Percentiles rank a stretch among this genome's conserved stretches.
Evolutionary conservation across 352 stramenopile genomes (phyloP).

Genomic region (Pythium periplocum): DNA sequence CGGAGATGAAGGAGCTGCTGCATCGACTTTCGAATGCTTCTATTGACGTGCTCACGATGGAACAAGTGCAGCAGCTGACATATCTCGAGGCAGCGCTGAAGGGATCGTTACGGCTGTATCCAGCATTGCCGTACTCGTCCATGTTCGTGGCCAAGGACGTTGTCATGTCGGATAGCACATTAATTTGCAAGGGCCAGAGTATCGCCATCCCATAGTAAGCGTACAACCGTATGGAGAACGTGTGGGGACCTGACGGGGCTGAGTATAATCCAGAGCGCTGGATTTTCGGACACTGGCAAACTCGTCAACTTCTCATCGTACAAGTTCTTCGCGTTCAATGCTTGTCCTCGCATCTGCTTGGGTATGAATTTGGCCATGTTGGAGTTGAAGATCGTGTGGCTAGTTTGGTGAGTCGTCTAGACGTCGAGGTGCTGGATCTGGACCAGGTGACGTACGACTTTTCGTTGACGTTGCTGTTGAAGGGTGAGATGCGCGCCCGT

Average conservation of each 20-base stretch:
- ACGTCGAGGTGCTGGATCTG: constrained; percentile 27
- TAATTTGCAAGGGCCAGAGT: constrained; percentile 25
- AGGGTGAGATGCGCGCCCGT: constrained; percentile 1
- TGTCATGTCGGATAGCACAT: constrained; percentile 57
- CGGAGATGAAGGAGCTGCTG: constrained; percentile 35
- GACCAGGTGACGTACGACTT: constrained; percentile 38
- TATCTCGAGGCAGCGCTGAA: constrained; percentile 45
- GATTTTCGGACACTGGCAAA: constrained; percentile 27
- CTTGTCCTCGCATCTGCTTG: constrained; percentile 59
- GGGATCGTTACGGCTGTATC: constrained; percentile 52
- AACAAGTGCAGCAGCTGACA: constrained; percentile 24
- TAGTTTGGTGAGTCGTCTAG: constrained; percentile 53
- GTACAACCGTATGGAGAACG: constrained; percentile 41
- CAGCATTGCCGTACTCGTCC: constrained; percentile 39
- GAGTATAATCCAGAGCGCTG: constrained; percentile 67
- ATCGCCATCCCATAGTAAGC: constrained; percentile 45
- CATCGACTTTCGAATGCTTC: constrained; percentile 12
- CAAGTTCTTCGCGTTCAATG: constrained; percentile 72
- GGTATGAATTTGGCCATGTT: constrained; percentile 74
- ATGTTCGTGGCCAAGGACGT: constrained; percentile 34
- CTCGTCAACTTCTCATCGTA: constrained; percentile 36
- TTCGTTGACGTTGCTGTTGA: constrained; percentile 46
- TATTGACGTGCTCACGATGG: constrained; percentile 13
- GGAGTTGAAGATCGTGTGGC: constrained; percentile 77
- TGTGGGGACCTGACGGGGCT: constrained; percentile 56